Base-by-base conservation (phyloP, 2,329 filamentous ascomycete species). In the Cladosporium sp. region DNA sequence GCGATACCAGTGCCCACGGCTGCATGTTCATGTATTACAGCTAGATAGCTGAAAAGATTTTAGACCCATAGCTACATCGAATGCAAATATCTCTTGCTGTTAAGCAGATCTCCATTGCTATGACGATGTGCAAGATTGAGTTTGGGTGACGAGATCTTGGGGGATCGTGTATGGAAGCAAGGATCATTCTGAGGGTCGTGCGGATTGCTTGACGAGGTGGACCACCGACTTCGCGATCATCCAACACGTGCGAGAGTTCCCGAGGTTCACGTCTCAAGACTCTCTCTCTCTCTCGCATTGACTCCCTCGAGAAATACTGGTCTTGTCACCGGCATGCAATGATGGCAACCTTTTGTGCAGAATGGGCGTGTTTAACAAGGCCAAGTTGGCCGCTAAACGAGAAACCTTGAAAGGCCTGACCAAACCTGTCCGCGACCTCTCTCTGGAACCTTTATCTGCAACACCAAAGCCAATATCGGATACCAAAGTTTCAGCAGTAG, bases 1-100 rank as follows among this genome's bases (percentile, higher is more conserved):
- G 83, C 11, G 76, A 78, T 5, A 81, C 70, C 15, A 82, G 64
- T 13, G 69, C 69, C 73, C 74, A 77, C 12, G 73, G 73, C 45
- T 66, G 64, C 73, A 76, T 75, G 3, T 17, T 54, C 40, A 7
- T 9, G 22, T 5, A 27, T 27, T 4, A 9, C 9, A 27, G 22
- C 4, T 4, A 27, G 4, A 27, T 27, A 9, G 9, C 22, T 27
- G 4, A 27, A 9, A 9, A 9, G 4, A 27, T 27, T 27, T 27
- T 5, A 9, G 9, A 4, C 4, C 5, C 22, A 27, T 27, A 27
- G 22, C 22, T 27, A 27, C 22, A 27, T 27, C 22, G 4, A 4
- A 9, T 9, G 9, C 22, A 27, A 27, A 27, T 13, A 34, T 12
- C 11, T 13, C 11, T 13, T 7, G 32, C 12, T 19, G 24, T 37